Base-by-base conservation (phyloP, 176 grass and related monocot genomes). In the Themeda triandra region DNA sequence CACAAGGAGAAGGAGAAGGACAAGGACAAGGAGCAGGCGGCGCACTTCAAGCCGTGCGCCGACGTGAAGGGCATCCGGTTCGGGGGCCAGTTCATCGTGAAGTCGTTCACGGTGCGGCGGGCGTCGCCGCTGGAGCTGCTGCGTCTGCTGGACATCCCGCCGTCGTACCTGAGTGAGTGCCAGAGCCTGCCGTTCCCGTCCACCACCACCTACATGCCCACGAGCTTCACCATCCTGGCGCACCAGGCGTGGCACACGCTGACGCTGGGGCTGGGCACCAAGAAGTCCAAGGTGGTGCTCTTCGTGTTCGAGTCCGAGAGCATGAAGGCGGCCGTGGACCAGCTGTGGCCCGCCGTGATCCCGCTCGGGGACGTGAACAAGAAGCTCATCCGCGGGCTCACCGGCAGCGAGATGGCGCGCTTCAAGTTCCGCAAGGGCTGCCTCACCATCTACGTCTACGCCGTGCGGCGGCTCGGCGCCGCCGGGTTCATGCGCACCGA, bases 341-440 rank as follows among this genome's bases (percentile, higher is more conserved):
- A 87, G 79, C 85, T 90, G 21, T 98, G 96, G 96, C 93, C 96
- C 31, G 86, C 81, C 76, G 75, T 98, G 86, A 88, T 90, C 71
- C 87, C 96, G 21, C 92, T 98, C 49, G 96, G 96, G 12, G 96
- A 98, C 73, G 91, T 98, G 39, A 98, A 98, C 89, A 95, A 87
- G 87, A 95, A 89, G 84, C 90, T 98, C 87, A 98, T 98, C 72
- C 89, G 93, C 7, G 96, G 93, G 2, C 92, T 98, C 80, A 76
- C 91, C 1, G 96, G 96, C 24, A 89, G 91, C 83, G 96, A 98
- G 77, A 98, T 98, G 96, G 91, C 96, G 2, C 79, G 96, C 39
- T 98, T 98, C 83, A 98, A 98, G 93, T 98, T 98, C 76, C 53
- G 96, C 39, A 98, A 98, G 66, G 96, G 96, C 51, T 98, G 93